Base-by-base conservation (phyloP, 2,329 filamentous ascomycete species). In the Aureobasidium lini region DNA sequence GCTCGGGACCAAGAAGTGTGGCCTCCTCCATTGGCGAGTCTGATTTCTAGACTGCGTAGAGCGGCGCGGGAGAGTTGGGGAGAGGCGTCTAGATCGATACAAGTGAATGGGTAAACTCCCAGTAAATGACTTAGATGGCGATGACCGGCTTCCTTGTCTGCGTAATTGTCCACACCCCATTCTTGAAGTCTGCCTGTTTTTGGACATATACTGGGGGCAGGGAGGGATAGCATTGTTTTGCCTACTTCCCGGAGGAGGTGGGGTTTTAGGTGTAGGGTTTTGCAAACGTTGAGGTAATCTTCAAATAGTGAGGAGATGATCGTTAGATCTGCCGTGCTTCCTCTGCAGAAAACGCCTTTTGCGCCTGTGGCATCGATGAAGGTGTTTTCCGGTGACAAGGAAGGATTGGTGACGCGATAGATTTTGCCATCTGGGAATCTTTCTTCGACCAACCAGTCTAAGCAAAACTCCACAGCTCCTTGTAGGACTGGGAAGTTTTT, bases 181-280 rank as follows among this genome's bases (percentile, higher is more conserved):
- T 57, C 54, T 32, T 57, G 54, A 7, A 57, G 4, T 9, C 54
- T 15, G 23, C 54, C 54, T n/a, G 54, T 57, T n/a, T 39, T 47
- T 5, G 9, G 29, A 11, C 42, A 57, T 3, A 48, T 48, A 1
- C 16, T 15, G 5, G 44, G 54, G 7, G 54, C 32, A 31, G 54
- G 44, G 1, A 57, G 43, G 2, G 42, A 37, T 1, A 48, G 42
- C 54, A 47, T 46, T 18, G 43, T 15, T 4, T 40, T 16, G 8
- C 54, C 44, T 1, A 57, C 54, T 32, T 46, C 54, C 2, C 32
- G 36, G 5, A 57, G 32, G 1, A 48, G 32, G 9, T 32, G 42
- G 3, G 37, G 39, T 9, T 39, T 39, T 4, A 43, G 16, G 2
- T 16, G 16, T 15, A 54, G n/a, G 5, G 32, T 40, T 34, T 57